Conservation (phyloP, 192 early-diverging fungal species). For the Umbelopsis sp. region DNA sequence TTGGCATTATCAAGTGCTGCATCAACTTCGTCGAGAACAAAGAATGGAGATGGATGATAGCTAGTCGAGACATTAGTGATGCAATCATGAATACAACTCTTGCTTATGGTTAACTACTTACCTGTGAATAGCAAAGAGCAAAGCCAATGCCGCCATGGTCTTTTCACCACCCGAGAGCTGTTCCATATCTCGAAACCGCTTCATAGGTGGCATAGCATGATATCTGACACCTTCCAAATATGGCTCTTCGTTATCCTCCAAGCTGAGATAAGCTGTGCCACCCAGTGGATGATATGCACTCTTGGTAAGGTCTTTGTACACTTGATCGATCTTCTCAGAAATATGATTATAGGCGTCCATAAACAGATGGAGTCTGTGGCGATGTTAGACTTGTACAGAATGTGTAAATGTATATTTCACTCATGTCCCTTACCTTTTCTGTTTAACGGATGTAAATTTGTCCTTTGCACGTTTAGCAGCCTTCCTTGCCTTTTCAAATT, state of each 20-base stretch:
- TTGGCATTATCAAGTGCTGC: conserved; percentile 98
- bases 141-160: conserved; percentile 94
- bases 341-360: conserved; percentile 87
- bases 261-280: conserved; percentile 90
- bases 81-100: too few species aligned
- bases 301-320: conserved; percentile 95
- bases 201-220: conserved; percentile 99
- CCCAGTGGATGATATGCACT: conserved; percentile 87
- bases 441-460: conserved; percentile 77
- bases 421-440: conserved; percentile 59
- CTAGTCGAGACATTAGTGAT: conserved; percentile 36
- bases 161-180: conserved; percentile 99
- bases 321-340: conserved; percentile 86
- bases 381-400: background rate
- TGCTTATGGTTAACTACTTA: conserved; percentile 31
- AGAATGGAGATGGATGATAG: conserved; percentile 96
- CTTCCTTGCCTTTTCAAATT: conserved; percentile 82
- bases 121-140: conserved; percentile 96
- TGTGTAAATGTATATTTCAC: background rate
- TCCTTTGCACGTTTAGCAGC: conserved; percentile 84
- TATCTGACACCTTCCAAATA: conserved; percentile 94
- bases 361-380: conserved; percentile 71
- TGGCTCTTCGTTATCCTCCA: conserved; percentile 95
- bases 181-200: conserved; percentile 99
- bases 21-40: conserved; percentile 99